Conservation (phyloP, 2,329 filamentous ascomycete species). For the Pseudocercospora fuligena region DNA sequence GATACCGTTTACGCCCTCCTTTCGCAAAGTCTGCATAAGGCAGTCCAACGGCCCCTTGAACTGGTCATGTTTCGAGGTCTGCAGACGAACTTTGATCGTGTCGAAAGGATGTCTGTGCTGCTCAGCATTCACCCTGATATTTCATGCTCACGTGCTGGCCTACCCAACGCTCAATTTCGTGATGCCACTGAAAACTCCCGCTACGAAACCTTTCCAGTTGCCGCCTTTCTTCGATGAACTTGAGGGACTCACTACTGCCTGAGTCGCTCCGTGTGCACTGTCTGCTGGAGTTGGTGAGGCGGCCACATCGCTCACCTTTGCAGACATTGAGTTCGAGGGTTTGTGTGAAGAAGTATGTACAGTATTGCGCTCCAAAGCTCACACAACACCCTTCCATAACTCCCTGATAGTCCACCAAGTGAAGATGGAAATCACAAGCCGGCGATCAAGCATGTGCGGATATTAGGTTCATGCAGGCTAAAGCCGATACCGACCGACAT, state of each 20-base stretch:
- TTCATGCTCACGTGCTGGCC: constrained; percentile 32
- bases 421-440: not conserved
- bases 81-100: constrained; percentile 93
- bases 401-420: not conserved
- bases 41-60: constrained; percentile 90
- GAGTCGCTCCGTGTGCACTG: constrained; percentile 21
- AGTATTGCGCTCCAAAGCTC: not conserved
- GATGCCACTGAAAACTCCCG: constrained; percentile 92
- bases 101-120: constrained; percentile 75
- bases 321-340: constrained; percentile 46
- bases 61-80: constrained; percentile 76
- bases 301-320: constrained; percentile 33
- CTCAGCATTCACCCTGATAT: not conserved
- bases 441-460: not conserved
- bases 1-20: constrained; percentile 81
- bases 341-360: not conserved
- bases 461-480: constrained; percentile 5
- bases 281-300: constrained; percentile 28
- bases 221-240: constrained; percentile 33
- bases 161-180: constrained; percentile 79
- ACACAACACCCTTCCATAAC: not conserved
- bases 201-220: constrained; percentile 95
- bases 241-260: constrained; percentile 21
- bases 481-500: not conserved
- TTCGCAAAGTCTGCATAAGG: constrained; percentile 78